Evolutionary conservation across 805 yeast genomes (phyloP), one percentile per base, ranked within the genome.

Genomic region (Grigorovia jiainica): DNA sequence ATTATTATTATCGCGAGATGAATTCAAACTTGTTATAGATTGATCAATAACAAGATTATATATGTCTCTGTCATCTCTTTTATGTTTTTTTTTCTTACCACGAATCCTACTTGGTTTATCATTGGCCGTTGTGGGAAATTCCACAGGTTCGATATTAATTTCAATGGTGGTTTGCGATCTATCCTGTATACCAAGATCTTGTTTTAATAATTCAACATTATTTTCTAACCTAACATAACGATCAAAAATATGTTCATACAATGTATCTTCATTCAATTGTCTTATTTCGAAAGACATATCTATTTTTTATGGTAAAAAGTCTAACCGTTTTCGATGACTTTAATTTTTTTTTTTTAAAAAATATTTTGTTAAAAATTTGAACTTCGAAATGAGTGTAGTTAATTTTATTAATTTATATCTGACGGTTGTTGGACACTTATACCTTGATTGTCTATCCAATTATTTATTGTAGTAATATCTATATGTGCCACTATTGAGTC

Each of bases 381-480:
- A n/a, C n/a, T n/a, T n/a, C n/a, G n/a, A n/a, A n/a, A n/a, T n/a
- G n/a, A n/a, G n/a, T n/a, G n/a, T n/a, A n/a, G n/a, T n/a, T n/a
- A n/a, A n/a, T n/a, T n/a, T n/a, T n/a, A n/a, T n/a, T n/a, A n/a
- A n/a, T n/a, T n/a, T n/a, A n/a, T n/a, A n/a, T n/a, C n/a, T n/a
- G n/a, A n/a, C 19, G 10, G 11, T 19, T 35, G 31, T 13, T 27
- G 38, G 13, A 35, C 11, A 35, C 58, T 55, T n/a, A 61, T 52
- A 9, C 65, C 64, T 38, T 57, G 54, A 5, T 25, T 20, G 25
- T 58, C 64, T 1, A 63, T 63, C 65, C 65, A 61, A 23, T 52
- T 55, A 21, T 52, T 53, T 23, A 61, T 48, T 4, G 57, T 54
- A 11, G 41, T 21, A 25, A 54, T 61, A 29, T 61, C 63, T 5